A percentile compares a stretch with the other conserved stretches of the same genome.
Evolutionary conservation across 108 stramenopile genomes (phyloP).

Genomic region (Craspedostauros australis): DNA sequence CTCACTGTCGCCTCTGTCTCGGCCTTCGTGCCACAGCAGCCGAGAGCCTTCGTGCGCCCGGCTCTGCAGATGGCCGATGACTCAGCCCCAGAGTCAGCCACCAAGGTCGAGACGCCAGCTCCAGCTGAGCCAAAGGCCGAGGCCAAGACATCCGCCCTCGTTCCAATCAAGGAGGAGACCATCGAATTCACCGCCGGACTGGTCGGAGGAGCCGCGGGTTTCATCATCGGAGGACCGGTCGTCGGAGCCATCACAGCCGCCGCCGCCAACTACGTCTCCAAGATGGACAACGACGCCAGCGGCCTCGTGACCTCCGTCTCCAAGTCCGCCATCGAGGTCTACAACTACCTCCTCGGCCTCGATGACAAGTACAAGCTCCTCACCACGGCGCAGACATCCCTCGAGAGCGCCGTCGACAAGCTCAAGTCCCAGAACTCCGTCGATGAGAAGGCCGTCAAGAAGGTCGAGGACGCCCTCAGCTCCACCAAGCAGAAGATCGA

Average conservation of each 20-base stretch:
- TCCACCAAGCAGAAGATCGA: conserved; percentile 68
- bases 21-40: conserved; percentile 29
- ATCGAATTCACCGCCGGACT: conserved; percentile 88
- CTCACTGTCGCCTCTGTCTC: conserved; percentile 17
- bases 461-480: conserved; percentile 74
- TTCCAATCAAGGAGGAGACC: conserved; percentile 86
- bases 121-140: conserved; percentile 14
- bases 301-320: conserved; percentile 69
- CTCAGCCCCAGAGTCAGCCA: conserved; percentile 11
- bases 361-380: conserved; percentile 84
- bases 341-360: conserved; percentile 81
- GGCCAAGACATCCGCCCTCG: conserved; percentile 38
- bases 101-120: conserved; percentile 8
- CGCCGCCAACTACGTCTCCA: conserved; percentile 79
- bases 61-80: conserved; percentile 18
- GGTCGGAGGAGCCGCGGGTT: conserved; percentile 69
- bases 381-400: conserved; percentile 53
- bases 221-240: conserved; percentile 63
- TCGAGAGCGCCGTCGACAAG: conserved; percentile 61
- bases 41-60: conserved; percentile 10
- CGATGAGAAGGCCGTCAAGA: conserved; percentile 63
- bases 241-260: conserved; percentile 54
- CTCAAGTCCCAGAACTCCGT: conserved; percentile 59
- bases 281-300: conserved; percentile 63
- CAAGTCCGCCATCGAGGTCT: conserved; percentile 82